A percentile compares a stretch with the other conserved stretches of the same genome.
phyloP scores from a whole-genome alignment of 805 yeast genomes.

The Saccharomycopsis fermentans region DNA sequence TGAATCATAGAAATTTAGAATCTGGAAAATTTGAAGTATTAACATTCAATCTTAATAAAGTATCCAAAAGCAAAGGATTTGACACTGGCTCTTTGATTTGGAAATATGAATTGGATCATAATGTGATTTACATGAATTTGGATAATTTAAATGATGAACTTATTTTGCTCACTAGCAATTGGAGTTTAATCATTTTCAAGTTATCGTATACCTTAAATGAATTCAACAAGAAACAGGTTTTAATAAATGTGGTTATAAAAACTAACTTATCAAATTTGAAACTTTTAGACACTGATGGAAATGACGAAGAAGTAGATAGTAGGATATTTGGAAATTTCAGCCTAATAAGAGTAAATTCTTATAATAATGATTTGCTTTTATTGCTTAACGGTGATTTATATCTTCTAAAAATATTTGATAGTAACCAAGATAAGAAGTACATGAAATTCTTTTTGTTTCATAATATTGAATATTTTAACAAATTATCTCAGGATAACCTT shows the following conservation, averaged over 20 bases:
- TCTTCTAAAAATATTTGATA: constrained; percentile 15
- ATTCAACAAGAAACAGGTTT: constrained; percentile 13
- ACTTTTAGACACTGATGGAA: neutral
- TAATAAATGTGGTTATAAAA: constrained; percentile 11
- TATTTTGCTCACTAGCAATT: constrained; percentile 18
- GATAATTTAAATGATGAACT: constrained; percentile 19
- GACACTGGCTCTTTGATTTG: constrained; percentile 20
- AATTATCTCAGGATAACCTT: constrained; percentile 20
- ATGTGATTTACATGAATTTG: constrained; percentile 19
- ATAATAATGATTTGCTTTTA: constrained; percentile 20
- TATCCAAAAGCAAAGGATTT: neutral
- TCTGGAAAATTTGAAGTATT: constrained; percentile 12
- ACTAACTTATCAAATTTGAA: constrained; percentile 19
- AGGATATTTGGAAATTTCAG: constrained; percentile 17
- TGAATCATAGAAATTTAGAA: constrained; percentile 14
- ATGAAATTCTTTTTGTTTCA: constrained; percentile 16
- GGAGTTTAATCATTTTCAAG: constrained; percentile 21
- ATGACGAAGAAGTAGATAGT: neutral
- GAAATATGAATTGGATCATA: constrained; percentile 23
- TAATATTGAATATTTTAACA: constrained; percentile 20
- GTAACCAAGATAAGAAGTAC: neutral
- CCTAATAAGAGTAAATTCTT: constrained; percentile 7
- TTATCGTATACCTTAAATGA: constrained; percentile 16
- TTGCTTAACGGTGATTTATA: constrained; percentile 23
- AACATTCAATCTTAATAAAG: constrained; percentile 14